Percentiles rank a stretch among this genome's conserved stretches.
Conservation (phyloP, 2,329 filamentous ascomycete genomes). For the Cladosporium velox region DNA sequence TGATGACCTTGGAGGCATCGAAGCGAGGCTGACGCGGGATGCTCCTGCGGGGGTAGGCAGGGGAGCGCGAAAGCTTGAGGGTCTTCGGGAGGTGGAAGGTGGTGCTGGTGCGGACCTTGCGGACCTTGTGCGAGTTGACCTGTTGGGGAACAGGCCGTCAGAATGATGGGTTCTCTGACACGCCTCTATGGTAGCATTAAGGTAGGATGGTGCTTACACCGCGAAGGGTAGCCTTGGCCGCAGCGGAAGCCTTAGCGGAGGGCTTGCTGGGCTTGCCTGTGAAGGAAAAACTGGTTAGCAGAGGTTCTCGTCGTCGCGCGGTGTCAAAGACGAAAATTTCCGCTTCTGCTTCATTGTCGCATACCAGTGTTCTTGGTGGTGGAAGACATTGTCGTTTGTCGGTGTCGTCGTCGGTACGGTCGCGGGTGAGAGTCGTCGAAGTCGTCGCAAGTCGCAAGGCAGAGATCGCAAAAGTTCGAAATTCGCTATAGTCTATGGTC, state of each 20-base stretch:
- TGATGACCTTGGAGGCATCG: constrained; percentile 95
- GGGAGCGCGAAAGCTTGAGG: constrained; percentile 81
- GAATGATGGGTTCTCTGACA: constrained; percentile 53
- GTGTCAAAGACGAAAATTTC: not conserved
- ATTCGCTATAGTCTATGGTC: constrained; percentile 45
- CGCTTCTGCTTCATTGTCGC: constrained; percentile 3
- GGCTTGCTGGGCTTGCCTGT: constrained; percentile 59
- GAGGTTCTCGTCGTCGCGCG: constrained; percentile 14
- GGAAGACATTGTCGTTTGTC: constrained; percentile 16
- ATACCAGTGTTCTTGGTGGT: constrained; percentile 19
- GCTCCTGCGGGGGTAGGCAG: constrained; percentile 97
- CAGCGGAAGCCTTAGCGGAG: constrained; percentile 77
- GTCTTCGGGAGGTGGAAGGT: constrained; percentile 99
- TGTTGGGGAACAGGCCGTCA: constrained; percentile 56
- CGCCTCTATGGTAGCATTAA: constrained; percentile 43
- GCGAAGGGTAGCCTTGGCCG: constrained; percentile 94
- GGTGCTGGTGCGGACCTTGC: constrained; percentile 88
- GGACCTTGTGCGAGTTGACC: constrained; percentile 79
- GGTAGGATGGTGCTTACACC: constrained; percentile 68
- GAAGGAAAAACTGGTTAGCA: constrained; percentile 34
- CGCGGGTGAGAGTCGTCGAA: constrained; percentile 9
- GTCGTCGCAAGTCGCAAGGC: constrained; percentile 43
- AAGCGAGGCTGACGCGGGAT: constrained; percentile 86
- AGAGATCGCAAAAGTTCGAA: constrained; percentile 57
- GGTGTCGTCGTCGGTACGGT: constrained; percentile 17